These are phyloP conservation scores for Thelonectria blattea DNA, from an alignment of 2,329 filamentous ascomycete species.

Conservation along the genomic window DNA sequence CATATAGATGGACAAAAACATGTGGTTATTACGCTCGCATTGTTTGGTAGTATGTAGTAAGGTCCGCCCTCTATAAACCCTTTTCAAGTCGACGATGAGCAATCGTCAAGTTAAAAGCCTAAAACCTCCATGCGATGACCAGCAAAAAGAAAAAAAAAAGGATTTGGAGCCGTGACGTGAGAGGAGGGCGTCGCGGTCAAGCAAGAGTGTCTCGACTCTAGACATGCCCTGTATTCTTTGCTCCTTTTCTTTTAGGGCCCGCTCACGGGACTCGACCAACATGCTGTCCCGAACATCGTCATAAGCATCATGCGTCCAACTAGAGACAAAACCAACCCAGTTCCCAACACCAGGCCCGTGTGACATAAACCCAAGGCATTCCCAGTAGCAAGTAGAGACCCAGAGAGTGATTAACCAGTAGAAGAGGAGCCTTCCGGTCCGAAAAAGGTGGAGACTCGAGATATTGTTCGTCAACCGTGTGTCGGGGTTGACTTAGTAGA, in stretches of 20 bases:
- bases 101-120: constrained; percentile 5
- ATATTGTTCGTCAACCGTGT: not conserved
- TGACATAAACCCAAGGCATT: constrained; percentile 20
- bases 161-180: not conserved
- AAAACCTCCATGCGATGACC: constrained; percentile 25
- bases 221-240: not conserved
- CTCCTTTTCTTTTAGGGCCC: not conserved
- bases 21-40: constrained; percentile 21
- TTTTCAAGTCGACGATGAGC: constrained; percentile 4
- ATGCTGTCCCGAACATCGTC: constrained; percentile 12
- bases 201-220: not conserved
- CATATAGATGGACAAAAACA: not conserved
- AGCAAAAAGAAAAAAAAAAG: constrained; percentile 11
- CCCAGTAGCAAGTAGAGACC: constrained; percentile 16
- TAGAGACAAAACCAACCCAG: constrained; percentile 18
- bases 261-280: constrained; percentile 7
- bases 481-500: constrained; percentile 71
- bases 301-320: constrained; percentile 18
- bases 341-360: constrained; percentile 27
- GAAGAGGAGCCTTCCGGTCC: not conserved
- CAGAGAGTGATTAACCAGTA: constrained; percentile 17
- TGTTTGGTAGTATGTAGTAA: constrained; percentile 22
- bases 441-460: not conserved
- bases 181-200: constrained; percentile 1
- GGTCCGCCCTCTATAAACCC: constrained; percentile 18